Conservation (phyloP, 1,284 basidiomycete genomes). For the Fomitiporia mediterranea region DNA sequence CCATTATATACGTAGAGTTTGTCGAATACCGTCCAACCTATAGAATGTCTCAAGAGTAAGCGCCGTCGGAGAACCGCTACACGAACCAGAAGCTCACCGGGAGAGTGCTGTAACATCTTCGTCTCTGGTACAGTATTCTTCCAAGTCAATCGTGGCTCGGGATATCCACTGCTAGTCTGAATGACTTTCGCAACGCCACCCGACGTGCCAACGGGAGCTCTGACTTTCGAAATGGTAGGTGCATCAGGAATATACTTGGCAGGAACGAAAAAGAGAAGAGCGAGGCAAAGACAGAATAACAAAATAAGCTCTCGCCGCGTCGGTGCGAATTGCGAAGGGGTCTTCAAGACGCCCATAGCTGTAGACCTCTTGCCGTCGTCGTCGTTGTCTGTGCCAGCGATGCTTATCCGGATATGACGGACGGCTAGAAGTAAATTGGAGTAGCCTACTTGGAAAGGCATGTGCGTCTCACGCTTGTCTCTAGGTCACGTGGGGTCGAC, state of each 20-base stretch:
- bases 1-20: conserved; percentile 73
- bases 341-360: neutral
- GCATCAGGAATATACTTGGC: neutral
- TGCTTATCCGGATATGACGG: too few relatives aligned
- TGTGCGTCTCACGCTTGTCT: too few relatives aligned
- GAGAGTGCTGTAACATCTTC: conserved; percentile 15
- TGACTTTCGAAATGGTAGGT: neutral
- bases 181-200: neutral
- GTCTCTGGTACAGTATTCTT: conserved; percentile 17
- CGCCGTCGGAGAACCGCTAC: neutral
- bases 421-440: too few relatives aligned
- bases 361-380: too few relatives aligned
- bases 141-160: conserved; percentile 16
- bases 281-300: neutral
- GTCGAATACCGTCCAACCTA: conserved; percentile 75
- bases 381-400: too few relatives aligned
- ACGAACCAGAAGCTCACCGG: conserved; percentile 7
- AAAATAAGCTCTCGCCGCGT: conserved; percentile 18
- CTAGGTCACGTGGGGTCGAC: too few relatives aligned
- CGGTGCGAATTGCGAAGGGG: conserved; percentile 10
- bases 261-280: conserved; percentile 11
- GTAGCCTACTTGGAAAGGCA: too few relatives aligned
- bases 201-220: neutral
- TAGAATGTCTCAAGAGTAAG: neutral
- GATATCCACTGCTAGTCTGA: neutral